phyloP scores from a whole-genome alignment of 169 alveolate genomes.

The Cryptosporidium ryanae region DNA sequence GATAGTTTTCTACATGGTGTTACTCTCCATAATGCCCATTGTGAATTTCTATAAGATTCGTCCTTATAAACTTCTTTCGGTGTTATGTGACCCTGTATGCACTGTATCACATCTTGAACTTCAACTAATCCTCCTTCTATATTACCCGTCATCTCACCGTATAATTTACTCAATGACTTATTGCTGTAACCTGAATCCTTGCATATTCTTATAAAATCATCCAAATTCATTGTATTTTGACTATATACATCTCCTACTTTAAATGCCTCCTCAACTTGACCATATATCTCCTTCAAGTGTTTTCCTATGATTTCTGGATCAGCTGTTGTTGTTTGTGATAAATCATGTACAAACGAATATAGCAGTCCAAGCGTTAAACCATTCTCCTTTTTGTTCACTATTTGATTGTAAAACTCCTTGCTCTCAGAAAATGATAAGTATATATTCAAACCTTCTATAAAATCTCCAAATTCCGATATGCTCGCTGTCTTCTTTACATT shows the following conservation, averaged over 20 bases:
- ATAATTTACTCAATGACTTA: conserved; percentile 3
- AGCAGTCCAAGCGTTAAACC: conserved; percentile 21
- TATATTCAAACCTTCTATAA: conserved; percentile 50
- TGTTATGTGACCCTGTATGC: conserved; percentile 54
- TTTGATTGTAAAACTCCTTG: conserved; percentile 15
- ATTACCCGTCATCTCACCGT: conserved; percentile 14
- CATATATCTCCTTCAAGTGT: conserved; percentile 42
- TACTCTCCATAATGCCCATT: conserved; percentile 62
- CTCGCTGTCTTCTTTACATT: conserved; percentile 10
- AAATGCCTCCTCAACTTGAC: conserved; percentile 25
- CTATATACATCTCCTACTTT: conserved; percentile 4
- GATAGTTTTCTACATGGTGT: conserved; percentile 40
- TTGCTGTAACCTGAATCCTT: conserved; percentile 37
- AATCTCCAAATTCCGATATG: conserved; percentile 38
- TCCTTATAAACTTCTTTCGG: conserved; percentile 43
- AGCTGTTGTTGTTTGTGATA: not conserved
- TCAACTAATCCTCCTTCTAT: conserved; percentile 29
- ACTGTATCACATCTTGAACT: conserved; percentile 64
- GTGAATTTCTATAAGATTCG: conserved; percentile 34
- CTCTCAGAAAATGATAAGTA: conserved; percentile 41
- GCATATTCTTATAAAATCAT: conserved; percentile 21
- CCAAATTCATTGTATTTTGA: conserved; percentile 9
- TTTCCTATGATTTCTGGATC: conserved; percentile 44
- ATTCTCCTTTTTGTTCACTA: conserved; percentile 10
- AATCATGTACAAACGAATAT: conserved; percentile 22